Percentiles rank a stretch among this genome's conserved stretches.
Evolutionary conservation across 768 basidiomycete species (phyloP).

Genomic region (Udeniomyces megalosporus): DNA sequence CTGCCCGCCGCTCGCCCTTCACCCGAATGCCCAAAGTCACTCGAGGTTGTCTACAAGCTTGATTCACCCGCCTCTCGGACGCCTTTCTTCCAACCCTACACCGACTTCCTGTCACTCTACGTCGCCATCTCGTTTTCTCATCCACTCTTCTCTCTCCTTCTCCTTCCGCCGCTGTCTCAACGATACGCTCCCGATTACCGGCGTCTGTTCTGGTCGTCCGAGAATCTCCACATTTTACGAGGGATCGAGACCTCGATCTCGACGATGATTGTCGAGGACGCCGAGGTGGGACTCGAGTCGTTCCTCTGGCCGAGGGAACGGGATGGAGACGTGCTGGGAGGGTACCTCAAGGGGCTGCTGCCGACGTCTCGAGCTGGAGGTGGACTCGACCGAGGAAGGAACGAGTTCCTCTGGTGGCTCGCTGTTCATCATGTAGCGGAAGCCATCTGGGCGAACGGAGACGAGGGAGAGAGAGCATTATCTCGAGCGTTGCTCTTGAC

Average conservation of each 20-base stretch:
- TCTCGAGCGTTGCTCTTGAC: not conserved
- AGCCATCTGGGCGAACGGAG: constrained; percentile 35
- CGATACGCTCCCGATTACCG: constrained; percentile 67
- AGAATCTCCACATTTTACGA: constrained; percentile 52
- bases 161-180: constrained; percentile 58
- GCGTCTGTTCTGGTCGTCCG: constrained; percentile 56
- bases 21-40: constrained; percentile 17
- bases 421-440: constrained; percentile 65
- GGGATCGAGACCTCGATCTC: constrained; percentile 22
- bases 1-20: not conserved
- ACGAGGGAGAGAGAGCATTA: not conserved
- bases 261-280: constrained; percentile 24
- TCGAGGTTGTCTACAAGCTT: constrained; percentile 44
- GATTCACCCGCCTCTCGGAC: constrained; percentile 39
- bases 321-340: constrained; percentile 44
- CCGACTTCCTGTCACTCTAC: constrained; percentile 78
- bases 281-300: constrained; percentile 34
- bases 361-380: not conserved
- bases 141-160: constrained; percentile 51
- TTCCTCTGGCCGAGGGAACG: constrained; percentile 58
- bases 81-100: constrained; percentile 88
- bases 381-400: not conserved
- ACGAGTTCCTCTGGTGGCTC: constrained; percentile 42
- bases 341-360: constrained; percentile 45
- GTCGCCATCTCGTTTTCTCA: constrained; percentile 79